Evolutionary conservation across 225 moss, liverwort and hornwort genomes (phyloP).

Genomic region (Physcomitrellopsis africana): DNA sequence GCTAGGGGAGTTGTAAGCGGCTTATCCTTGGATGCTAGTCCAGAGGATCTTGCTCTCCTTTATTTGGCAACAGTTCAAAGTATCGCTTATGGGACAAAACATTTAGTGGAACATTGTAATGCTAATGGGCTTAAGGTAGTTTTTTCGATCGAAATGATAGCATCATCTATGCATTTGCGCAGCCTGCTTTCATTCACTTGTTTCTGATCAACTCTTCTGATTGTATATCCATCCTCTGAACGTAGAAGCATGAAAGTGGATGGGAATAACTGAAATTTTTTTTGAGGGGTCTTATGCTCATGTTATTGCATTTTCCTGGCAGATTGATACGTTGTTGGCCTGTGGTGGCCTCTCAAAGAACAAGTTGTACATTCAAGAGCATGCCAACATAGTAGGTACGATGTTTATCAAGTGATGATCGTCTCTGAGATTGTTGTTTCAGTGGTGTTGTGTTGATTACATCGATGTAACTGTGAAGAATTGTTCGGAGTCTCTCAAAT

Average conservation of each 20-base stretch:
- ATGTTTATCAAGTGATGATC: conserved; percentile 21
- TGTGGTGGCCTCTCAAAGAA: conserved; percentile 97
- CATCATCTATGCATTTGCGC: conserved; percentile 9
- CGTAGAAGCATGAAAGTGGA: conserved; percentile 5
- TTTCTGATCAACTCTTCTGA: neutral
- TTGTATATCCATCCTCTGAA: conserved; percentile 12
- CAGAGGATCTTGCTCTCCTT: conserved; percentile 79
- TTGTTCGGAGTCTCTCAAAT: neutral
- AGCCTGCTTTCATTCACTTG: neutral
- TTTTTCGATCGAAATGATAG: conserved; percentile 20
- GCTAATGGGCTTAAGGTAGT: conserved; percentile 84
- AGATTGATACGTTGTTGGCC: conserved; percentile 87
- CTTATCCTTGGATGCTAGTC: conserved; percentile 77
- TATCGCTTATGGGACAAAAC: conserved; percentile 95
- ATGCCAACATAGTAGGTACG: conserved; percentile 92
- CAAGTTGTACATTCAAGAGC: conserved; percentile 84
- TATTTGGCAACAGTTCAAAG: conserved; percentile 93
- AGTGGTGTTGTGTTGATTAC: neutral
- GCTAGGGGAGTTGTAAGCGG: conserved; percentile 86
- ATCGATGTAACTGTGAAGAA: neutral
- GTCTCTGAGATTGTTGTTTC: conserved; percentile 14
- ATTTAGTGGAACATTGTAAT: conserved; percentile 86
- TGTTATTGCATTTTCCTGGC: conserved; percentile 32
- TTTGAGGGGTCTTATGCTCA: neutral
- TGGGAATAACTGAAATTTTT: neutral